phyloP scores from a whole-genome alignment of 441 rosid species.

The Erysimum pusillum region DNA sequence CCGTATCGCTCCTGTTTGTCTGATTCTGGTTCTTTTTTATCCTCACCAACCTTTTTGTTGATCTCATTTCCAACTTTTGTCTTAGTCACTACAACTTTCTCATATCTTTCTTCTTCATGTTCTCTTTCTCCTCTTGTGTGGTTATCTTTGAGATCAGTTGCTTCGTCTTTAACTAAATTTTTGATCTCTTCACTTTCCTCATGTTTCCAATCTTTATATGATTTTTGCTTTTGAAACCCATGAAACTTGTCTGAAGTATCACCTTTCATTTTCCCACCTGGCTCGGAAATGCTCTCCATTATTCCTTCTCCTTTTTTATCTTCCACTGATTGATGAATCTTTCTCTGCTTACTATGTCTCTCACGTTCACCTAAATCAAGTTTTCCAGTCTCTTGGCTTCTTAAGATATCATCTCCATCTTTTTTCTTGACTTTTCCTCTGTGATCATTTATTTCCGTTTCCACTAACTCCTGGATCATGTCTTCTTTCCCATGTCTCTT shows the following conservation, averaged over 20 bases:
- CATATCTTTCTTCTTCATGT: constrained; percentile 23
- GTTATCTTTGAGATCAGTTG: constrained; percentile 20
- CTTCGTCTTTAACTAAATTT: constrained; percentile 6
- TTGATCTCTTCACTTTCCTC: constrained; percentile 5
- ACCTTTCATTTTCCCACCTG: constrained; percentile 6
- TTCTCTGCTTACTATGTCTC: neutral
- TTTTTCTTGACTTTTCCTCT: constrained; percentile 21
- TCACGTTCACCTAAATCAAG: constrained; percentile 2
- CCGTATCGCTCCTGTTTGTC: neutral
- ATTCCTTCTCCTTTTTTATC: constrained; percentile 14
- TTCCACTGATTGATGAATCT: neutral
- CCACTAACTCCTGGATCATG: constrained; percentile 4
- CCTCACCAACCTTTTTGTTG: neutral
- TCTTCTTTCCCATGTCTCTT: constrained; percentile 11
- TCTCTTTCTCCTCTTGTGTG: neutral
- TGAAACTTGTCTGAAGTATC: neutral
- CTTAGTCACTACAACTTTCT: neutral
- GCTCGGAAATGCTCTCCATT: neutral
- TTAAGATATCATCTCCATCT: constrained; percentile 6
- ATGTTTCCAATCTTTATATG: constrained; percentile 15
- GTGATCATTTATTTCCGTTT: constrained; percentile 19
- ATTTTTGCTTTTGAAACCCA: neutral
- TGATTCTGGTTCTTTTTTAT: neutral
- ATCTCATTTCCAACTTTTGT: constrained; percentile 4
- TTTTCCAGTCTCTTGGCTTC: neutral